phyloP scores from a whole-genome alignment of 75 land plant species.

The Isoetes taiwanensis region DNA sequence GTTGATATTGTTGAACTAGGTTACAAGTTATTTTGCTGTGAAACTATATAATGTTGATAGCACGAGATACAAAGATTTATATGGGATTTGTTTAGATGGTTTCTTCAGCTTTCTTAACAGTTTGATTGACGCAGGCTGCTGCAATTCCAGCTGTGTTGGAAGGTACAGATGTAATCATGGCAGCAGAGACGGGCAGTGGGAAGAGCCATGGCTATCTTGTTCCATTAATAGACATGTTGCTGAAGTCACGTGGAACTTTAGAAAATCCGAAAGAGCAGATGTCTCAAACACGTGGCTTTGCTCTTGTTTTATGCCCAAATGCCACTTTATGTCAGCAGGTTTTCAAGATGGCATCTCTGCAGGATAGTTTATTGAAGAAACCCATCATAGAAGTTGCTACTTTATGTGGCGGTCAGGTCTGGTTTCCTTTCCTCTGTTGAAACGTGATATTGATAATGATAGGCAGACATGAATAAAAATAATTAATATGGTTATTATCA shows the following conservation, averaged over 20 bases:
- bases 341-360: constrained; percentile 60
- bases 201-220: constrained; percentile 86
- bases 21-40: background rate
- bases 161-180: constrained; percentile 69
- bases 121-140: constrained; percentile 54
- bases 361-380: constrained; percentile 45
- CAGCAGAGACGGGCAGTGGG: constrained; percentile 99
- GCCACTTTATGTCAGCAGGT: constrained; percentile 89
- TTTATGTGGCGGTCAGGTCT: constrained; percentile 70
- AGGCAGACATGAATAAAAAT: background rate
- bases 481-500: background rate
- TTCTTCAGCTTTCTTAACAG: background rate
- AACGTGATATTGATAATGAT: background rate
- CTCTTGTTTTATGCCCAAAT: constrained; percentile 82
- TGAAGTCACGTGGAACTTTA: background rate
- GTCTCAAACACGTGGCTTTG: constrained; percentile 11
- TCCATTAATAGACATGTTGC: constrained; percentile 53
- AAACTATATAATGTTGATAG: background rate
- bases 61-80: background rate
- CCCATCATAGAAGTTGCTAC: too few relatives aligned
- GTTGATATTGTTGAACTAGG: background rate
- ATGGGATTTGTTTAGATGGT: background rate
- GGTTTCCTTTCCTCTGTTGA: background rate
- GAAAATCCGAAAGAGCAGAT: background rate
- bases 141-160: constrained; percentile 53